These are phyloP conservation scores for Euptelea pleiosperma DNA, from an alignment of 164 flowering plant genomes.

Conservation along the genomic window DNA sequence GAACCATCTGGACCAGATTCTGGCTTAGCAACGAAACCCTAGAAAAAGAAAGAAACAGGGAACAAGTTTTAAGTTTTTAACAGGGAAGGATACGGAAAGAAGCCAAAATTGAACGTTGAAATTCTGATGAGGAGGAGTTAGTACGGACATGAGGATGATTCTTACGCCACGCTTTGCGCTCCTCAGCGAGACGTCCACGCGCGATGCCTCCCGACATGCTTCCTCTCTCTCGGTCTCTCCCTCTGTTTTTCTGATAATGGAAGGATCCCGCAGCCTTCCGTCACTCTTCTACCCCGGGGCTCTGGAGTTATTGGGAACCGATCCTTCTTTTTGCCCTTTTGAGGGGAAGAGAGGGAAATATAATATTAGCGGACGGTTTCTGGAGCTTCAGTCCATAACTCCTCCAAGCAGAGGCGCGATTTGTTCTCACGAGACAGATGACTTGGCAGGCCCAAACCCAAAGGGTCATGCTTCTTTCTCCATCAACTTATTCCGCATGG, in stretches of 20 bases:
- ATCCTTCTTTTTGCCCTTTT: no score
- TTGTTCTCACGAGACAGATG: no score
- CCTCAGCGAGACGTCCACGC: constrained; percentile 74
- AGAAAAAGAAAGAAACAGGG: constrained; percentile 7
- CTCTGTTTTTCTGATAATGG: not conserved
- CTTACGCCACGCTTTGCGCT: constrained; percentile 81
- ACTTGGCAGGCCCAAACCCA: no score
- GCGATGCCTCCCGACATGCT: constrained; percentile 73
- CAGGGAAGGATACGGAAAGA: no score
- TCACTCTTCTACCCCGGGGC: not conserved
- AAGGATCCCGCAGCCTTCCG: no score
- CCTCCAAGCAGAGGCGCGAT: not conserved
- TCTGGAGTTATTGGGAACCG: no score
- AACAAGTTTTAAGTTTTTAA: no score
- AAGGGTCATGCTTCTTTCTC: no score
- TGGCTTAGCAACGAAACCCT: constrained; percentile 93
- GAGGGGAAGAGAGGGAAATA: not conserved
- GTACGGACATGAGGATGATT: constrained; percentile 71
- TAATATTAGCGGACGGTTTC: no score
- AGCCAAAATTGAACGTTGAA: no score
- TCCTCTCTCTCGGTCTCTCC: constrained; percentile 4
- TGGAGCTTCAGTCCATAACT: constrained; percentile 1
- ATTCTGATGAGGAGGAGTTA: no score
- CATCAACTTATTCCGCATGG: no score
- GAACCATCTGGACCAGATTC: constrained; percentile 66